Evolutionary conservation across 2,329 filamentous ascomycete genomes (phyloP).

Genomic region (Colletotrichum sp.): DNA sequence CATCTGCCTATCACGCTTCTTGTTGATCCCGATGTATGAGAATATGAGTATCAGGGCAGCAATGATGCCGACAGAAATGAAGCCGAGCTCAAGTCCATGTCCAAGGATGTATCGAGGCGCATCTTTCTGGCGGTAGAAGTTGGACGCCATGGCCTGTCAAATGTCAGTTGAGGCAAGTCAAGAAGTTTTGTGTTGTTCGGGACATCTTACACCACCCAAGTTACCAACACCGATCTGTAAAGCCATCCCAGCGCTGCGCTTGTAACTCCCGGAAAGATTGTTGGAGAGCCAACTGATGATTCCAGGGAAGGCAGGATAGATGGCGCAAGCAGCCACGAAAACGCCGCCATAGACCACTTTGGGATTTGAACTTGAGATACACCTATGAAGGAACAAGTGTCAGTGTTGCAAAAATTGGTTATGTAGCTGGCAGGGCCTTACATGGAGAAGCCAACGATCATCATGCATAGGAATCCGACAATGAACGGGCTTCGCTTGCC

Average conservation of each 20-base stretch:
- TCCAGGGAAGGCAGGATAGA: constrained; percentile 81
- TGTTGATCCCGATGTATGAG: constrained; percentile 64
- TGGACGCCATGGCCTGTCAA: constrained; percentile 69
- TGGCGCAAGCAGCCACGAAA: constrained; percentile 78
- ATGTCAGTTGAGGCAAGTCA: not conserved
- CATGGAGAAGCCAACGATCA: constrained; percentile 64
- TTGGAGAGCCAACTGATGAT: constrained; percentile 82
- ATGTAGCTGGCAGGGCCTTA: constrained; percentile 26
- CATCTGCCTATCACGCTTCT: constrained; percentile 54
- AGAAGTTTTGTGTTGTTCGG: rapidly evolving
- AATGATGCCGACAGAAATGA: constrained; percentile 50
- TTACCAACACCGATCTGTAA: constrained; percentile 69
- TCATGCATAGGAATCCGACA: constrained; percentile 55
- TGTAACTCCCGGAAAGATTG: constrained; percentile 72
- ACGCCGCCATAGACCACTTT: constrained; percentile 74
- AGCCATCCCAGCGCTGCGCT: constrained; percentile 70
- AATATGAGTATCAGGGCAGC: constrained; percentile 49
- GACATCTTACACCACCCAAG: constrained; percentile 49
- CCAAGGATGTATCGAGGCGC: constrained; percentile 54
- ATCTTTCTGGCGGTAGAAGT: constrained; percentile 68
- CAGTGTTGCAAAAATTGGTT: not conserved
- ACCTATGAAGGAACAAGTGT: constrained; percentile 42
- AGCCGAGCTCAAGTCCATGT: constrained; percentile 55
- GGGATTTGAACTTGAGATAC: constrained; percentile 61
- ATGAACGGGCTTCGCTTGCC: constrained; percentile 62